phyloP scores from a whole-genome alignment of 345 rosid genomes.

The Conringia planisiliqua region DNA sequence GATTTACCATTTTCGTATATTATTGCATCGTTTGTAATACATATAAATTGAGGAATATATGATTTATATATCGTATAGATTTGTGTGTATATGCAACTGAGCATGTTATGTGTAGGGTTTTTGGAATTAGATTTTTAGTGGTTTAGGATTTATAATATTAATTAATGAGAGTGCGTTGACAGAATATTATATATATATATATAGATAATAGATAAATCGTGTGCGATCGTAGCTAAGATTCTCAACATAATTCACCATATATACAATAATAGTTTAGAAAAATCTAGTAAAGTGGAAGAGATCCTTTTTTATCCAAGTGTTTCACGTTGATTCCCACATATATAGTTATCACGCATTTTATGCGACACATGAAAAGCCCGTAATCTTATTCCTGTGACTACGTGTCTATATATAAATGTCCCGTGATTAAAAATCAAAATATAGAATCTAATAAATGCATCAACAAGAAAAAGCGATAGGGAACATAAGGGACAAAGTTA shows the following conservation, averaged over 20 bases:
- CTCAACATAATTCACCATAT: constrained; percentile 23
- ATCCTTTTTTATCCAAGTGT: constrained; percentile 28
- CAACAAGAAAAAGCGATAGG: constrained; percentile 27
- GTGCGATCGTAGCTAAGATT: constrained; percentile 27
- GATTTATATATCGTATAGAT: background rate
- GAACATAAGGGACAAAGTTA: constrained; percentile 34
- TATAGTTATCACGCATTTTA: constrained; percentile 23
- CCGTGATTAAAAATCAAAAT: background rate
- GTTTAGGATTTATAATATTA: constrained; percentile 20
- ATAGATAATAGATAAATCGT: constrained; percentile 23
- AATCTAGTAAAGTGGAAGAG: constrained; percentile 27
- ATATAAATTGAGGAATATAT: background rate
- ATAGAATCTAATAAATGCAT: constrained; percentile 20
- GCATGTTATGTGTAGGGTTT: background rate
- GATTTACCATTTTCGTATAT: background rate
- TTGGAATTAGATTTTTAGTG: background rate
- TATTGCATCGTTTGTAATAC: background rate
- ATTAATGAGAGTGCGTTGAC: constrained; percentile 27
- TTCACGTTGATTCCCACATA: constrained; percentile 31
- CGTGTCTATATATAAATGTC: constrained; percentile 20
- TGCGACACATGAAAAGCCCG: constrained; percentile 31
- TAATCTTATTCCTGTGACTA: constrained; percentile 19
- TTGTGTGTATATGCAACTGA: background rate
- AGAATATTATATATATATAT: constrained; percentile 29
- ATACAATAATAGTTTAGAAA: constrained; percentile 14